Percentiles rank a stretch among this genome's conserved stretches.
phyloP scores from a whole-genome alignment of 2,329 filamentous ascomycete species.

The Podosphaera xanthii region DNA sequence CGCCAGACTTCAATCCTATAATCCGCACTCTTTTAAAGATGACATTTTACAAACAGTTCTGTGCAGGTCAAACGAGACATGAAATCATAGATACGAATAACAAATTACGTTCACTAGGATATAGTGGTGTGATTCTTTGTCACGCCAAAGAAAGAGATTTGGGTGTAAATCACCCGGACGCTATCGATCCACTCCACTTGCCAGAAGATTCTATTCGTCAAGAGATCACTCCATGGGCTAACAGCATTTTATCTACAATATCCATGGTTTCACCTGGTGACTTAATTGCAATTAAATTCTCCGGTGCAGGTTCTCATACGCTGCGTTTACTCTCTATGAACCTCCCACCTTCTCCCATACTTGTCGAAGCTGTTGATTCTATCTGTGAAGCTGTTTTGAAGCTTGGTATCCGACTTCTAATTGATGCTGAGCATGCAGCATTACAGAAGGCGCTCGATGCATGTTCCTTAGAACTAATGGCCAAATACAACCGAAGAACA shows the following conservation, averaged over 20 bases:
- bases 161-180: conserved; percentile 26
- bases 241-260: conserved; percentile 54
- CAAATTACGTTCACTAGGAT: conserved; percentile 50
- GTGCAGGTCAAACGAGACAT: conserved; percentile 48
- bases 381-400: conserved; percentile 51
- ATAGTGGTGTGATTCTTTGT: conserved; percentile 61
- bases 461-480: conserved; percentile 59
- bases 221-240: conserved; percentile 48
- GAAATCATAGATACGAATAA: conserved; percentile 46
- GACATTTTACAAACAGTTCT: conserved; percentile 83
- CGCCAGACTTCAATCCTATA: conserved; percentile 52
- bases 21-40: conserved; percentile 49
- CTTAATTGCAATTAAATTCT: conserved; percentile 43
- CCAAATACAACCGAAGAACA: conserved; percentile 43
- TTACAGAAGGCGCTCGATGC: conserved; percentile 61
- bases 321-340: conserved; percentile 41
- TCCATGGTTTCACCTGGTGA: conserved; percentile 26
- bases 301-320: conserved; percentile 55
- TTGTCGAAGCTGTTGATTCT: conserved; percentile 46
- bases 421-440: conserved; percentile 66
- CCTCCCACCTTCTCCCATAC: conserved; percentile 35
- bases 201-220: conserved; percentile 26
- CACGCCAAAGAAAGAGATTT: conserved; percentile 68
- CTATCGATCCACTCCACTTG: conserved; percentile 22
- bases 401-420: conserved; percentile 50